Percentiles rank a stretch among this genome's conserved stretches.
Conservation (phyloP, 148 eudicot genomes). For the Chenopodium quinoa region DNA sequence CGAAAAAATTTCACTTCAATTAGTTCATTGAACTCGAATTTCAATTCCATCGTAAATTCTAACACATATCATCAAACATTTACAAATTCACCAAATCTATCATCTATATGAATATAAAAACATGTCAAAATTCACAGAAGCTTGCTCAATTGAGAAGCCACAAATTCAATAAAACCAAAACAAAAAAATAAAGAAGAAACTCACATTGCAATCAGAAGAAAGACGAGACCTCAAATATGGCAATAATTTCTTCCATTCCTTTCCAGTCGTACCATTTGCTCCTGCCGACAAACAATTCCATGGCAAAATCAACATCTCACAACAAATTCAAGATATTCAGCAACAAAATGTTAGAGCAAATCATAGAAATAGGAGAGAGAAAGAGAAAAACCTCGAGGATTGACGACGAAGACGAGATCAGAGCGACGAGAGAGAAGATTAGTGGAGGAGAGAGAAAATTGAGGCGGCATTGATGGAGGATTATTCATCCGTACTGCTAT, state of each 20-base stretch:
- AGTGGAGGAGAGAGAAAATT: slow-evolving; percentile 39
- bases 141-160: not conserved
- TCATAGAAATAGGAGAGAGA: not conserved
- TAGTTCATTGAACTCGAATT: not conserved
- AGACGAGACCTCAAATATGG: slow-evolving; percentile 89
- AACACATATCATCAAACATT: not conserved
- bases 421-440: slow-evolving; percentile 49
- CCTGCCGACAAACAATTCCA: slow-evolving; percentile 39
- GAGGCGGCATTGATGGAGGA: slow-evolving; percentile 40
- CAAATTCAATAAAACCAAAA: too few species aligned
- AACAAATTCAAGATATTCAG: not conserved
- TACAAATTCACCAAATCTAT: not conserved
- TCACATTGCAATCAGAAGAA: slow-evolving; percentile 74
- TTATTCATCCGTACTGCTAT: slow-evolving; percentile 23
- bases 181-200: slow-evolving; percentile 22
- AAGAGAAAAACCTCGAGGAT: slow-evolving; percentile 59
- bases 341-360: not conserved
- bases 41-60: not conserved
- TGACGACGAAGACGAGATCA: slow-evolving; percentile 82
- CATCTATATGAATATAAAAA: too few species aligned
- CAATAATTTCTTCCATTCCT: slow-evolving; percentile 84
- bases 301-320: not conserved
- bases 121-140: not conserved
- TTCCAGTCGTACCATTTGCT: slow-evolving; percentile 88
- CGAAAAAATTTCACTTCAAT: not conserved